These are phyloP conservation scores for Nyctanthes arbortristis DNA, from an alignment of 257 asterid species.

Conservation along the genomic window DNA sequence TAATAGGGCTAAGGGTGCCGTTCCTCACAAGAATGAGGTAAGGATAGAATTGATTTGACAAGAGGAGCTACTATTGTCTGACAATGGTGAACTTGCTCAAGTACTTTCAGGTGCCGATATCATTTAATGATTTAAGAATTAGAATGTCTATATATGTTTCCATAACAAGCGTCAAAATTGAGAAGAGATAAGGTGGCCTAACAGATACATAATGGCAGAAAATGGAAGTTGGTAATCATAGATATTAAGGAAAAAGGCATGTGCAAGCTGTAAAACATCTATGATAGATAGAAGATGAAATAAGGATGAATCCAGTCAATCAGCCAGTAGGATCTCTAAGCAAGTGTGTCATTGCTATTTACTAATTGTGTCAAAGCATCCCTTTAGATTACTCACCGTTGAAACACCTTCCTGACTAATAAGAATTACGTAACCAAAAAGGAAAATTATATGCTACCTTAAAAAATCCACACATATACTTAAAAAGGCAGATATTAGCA, in stretches of 20 bases:
- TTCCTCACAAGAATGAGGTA: neutral
- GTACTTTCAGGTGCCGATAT: neutral
- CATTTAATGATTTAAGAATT: neutral
- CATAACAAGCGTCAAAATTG: neutral
- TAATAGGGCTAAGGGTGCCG: neutral
- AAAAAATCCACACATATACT: constrained; percentile 5
- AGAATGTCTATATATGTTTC: neutral
- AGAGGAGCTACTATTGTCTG: neutral
- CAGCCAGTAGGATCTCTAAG: neutral
- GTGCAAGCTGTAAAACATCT: neutral
- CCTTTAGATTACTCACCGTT: too few relatives aligned
- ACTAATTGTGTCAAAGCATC: neutral
- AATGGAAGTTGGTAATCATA: neutral
- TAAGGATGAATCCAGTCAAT: neutral
- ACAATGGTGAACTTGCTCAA: neutral
- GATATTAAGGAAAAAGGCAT: neutral
- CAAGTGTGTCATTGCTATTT: neutral
- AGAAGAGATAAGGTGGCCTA: neutral
- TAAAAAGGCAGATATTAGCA: constrained; percentile 9
- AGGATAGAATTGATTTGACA: neutral
- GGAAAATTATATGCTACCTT: constrained; percentile 6
- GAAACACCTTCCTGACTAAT: neutral
- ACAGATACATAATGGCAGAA: neutral
- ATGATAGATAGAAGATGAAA: neutral
- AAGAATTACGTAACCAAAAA: neutral